Base-by-base conservation (phyloP, 768 basidiomycete species). In the Leccinum variicolor region DNA sequence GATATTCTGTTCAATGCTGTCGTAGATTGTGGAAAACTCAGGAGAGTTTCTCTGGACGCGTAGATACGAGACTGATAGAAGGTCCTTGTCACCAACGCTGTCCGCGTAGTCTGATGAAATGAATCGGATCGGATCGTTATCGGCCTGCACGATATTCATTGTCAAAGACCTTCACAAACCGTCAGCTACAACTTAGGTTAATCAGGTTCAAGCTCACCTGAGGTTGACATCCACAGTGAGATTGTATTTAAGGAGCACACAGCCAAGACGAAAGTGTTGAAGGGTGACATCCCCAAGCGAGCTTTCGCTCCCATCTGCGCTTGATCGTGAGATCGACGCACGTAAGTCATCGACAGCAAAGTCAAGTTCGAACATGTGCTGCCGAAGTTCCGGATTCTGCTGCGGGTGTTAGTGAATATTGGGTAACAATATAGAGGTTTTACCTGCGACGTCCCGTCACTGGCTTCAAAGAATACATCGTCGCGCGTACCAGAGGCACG, bases 291-390 rank as follows among this genome's bases (percentile, higher is more conserved):
- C 82, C 23, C 93, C 96, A 15, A 99, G 75, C 4, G 80, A 79
- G 46, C 79, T 85, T 63, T 99, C 97, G 6, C 74, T 67, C 14
- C 81, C 84, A 41, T 87, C 80, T 5, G 74, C 58, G 29, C 75
- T 76, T 3, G 88, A 85, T 63, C 89, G 92, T 63, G 83, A 92
- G 39, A 99, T 76, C 3, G 87, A 84, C 0, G 87, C 92, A 50
- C 89, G 80, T 13, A 99, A 78, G 51, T 83, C 82, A 53, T 93
- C 90, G 36, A 98, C 97, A 31, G 85, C 78, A 75, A 99, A 98
- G 55, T 87, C 79, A 58, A 98, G 76, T 70, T 97, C 90, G 60
- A 98, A 92, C 1, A 84, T 79, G 57, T 81, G 82, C 64, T 85
- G 84, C 50, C 74, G 75, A 29, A 79, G 59, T 54, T 78, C 76